Percentiles rank a stretch among this genome's conserved stretches.
These are phyloP conservation scores for Abrus pulchellus DNA, from an alignment of 306 rosid genomes.

Conservation along the genomic window DNA sequence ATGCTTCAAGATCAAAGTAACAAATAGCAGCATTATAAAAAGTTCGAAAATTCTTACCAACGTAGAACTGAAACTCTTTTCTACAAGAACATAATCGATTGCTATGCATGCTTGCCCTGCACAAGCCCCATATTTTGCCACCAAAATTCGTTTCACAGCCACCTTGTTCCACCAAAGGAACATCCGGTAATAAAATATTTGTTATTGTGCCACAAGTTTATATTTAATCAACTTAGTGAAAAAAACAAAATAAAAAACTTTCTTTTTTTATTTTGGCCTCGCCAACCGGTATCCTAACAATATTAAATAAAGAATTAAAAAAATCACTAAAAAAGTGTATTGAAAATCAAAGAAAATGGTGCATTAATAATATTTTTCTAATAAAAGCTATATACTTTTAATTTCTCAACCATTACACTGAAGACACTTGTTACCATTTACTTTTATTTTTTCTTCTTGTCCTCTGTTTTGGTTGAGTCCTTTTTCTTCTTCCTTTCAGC, in stretches of 20 bases:
- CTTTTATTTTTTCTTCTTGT: too few relatives aligned
- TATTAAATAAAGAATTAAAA: too few relatives aligned
- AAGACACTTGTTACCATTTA: too few relatives aligned
- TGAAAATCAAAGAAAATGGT: too few relatives aligned
- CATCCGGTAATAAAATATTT: background rate
- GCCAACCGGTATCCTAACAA: too few relatives aligned
- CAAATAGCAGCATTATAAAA: background rate
- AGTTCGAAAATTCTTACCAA: conserved; percentile 49
- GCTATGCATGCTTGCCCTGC: conserved; percentile 89
- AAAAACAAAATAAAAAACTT: background rate
- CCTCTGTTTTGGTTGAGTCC: background rate
- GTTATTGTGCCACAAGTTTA: background rate
- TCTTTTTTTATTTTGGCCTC: too few relatives aligned
- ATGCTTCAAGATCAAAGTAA: conserved; percentile 13
- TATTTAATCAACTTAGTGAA: conserved; percentile 4
- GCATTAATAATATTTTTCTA: too few relatives aligned
- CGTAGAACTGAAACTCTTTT: conserved; percentile 56
- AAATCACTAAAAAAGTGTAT: too few relatives aligned
- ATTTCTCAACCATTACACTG: too few relatives aligned
- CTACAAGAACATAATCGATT: conserved; percentile 73
- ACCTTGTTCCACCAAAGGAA: conserved; percentile 54
- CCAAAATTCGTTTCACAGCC: conserved; percentile 63
- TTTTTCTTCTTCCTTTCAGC: background rate
- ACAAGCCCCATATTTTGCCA: conserved; percentile 76
- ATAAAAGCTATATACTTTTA: too few relatives aligned